Percentiles rank a stretch among this genome's conserved stretches.
Evolutionary conservation across 2,329 filamentous ascomycete genomes (phyloP).

Genomic region (Helicocarpus griseus): DNA sequence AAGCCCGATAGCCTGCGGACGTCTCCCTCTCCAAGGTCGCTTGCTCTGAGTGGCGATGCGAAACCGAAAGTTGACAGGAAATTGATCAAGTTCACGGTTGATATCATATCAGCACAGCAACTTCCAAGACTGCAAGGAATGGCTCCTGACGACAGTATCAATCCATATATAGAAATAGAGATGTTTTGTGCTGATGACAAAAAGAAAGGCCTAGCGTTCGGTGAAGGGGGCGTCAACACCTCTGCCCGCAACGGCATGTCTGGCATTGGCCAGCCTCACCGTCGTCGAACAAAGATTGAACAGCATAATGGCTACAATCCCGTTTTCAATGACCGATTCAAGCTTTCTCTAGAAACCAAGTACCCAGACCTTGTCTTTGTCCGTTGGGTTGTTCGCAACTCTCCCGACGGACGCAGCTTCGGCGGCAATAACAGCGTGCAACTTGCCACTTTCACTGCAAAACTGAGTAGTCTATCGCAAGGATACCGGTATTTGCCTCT

Average conservation of each 20-base stretch:
- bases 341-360: slow-evolving; percentile 80
- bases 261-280: slow-evolving; percentile 62
- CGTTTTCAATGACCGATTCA: slow-evolving; percentile 68
- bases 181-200: slow-evolving; percentile 92
- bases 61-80: slow-evolving; percentile 63
- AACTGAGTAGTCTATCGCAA: slow-evolving; percentile 78
- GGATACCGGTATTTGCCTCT: slow-evolving; percentile 89
- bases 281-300: slow-evolving; percentile 69
- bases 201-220: slow-evolving; percentile 59
- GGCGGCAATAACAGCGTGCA: slow-evolving; percentile 54
- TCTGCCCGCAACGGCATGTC: slow-evolving; percentile 55
- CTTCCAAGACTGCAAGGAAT: slow-evolving; percentile 72
- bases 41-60: slow-evolving; percentile 18
- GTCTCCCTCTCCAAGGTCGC: slow-evolving; percentile 15
- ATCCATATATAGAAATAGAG: slow-evolving; percentile 91
- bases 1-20: slow-evolving; percentile 75
- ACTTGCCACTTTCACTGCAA: slow-evolving; percentile 84
- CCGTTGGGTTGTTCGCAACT: slow-evolving; percentile 84
- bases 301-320: slow-evolving; percentile 91
- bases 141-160: slow-evolving; percentile 64
- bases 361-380: slow-evolving; percentile 90
- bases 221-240: slow-evolving; percentile 56
- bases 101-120: slow-evolving; percentile 89
- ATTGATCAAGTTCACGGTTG: slow-evolving; percentile 72
- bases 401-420: slow-evolving; percentile 61